A percentile compares a stretch with the other conserved stretches of the same genome.
phyloP scores from a whole-genome alignment of 2,329 filamentous ascomycete genomes.

The Hymenoscyphus repandus region DNA sequence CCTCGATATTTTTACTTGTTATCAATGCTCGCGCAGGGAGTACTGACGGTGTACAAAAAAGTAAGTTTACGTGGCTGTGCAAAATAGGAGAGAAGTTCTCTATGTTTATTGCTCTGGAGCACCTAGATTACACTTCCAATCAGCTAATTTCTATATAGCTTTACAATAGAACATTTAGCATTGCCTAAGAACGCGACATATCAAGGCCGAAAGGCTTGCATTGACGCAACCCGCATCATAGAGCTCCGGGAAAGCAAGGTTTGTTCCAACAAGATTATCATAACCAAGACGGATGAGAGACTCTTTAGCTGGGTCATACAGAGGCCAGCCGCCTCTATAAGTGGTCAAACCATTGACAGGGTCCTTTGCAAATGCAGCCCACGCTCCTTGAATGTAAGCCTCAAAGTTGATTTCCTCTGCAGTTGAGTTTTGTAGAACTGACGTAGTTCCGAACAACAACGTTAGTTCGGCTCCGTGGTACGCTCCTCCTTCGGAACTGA shows the following conservation, averaged over 20 bases:
- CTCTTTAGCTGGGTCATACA: conserved; percentile 13
- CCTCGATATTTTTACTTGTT: no score
- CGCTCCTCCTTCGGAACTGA: conserved; percentile 27
- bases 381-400: conserved; percentile 30
- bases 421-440: conserved; percentile 15
- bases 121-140: no score
- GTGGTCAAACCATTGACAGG: conserved; percentile 26
- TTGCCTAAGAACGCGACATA: not conserved
- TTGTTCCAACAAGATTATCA: conserved; percentile 19
- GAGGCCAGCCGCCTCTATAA: conserved; percentile 24
- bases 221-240: conserved; percentile 4
- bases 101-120: no score
- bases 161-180: not conserved
- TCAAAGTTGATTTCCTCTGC: conserved; percentile 24
- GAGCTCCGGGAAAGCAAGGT: conserved; percentile 15
- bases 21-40: no score
- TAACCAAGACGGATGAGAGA: conserved; percentile 23
- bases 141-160: no score
- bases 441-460: conserved; percentile 26
- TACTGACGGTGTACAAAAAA: no score
- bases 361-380: conserved; percentile 33
- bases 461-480: conserved; percentile 30
- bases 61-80: no score
- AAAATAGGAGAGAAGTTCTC: no score
- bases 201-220: not conserved